These are phyloP conservation scores for Aureobasidium vineae DNA, from an alignment of 2,329 filamentous ascomycete genomes.

Conservation along the genomic window DNA sequence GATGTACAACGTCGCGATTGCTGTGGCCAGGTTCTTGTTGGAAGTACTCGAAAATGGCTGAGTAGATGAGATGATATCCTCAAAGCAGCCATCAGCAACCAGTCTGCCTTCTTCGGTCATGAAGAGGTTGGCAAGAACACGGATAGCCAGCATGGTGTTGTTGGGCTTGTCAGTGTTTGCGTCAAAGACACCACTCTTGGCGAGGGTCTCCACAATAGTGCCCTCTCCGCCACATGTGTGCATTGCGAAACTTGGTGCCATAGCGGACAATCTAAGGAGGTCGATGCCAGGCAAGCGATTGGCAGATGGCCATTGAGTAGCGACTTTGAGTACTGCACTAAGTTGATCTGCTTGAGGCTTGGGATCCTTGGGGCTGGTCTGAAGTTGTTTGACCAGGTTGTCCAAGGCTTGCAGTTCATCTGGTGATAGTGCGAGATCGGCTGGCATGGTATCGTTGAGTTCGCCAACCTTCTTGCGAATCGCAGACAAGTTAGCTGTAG, in stretches of 20 bases:
- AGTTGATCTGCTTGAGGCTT: slow-evolving; percentile 46
- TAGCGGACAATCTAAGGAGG: slow-evolving; percentile 77
- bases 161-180: slow-evolving; percentile 62
- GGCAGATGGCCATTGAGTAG: slow-evolving; percentile 74
- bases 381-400: slow-evolving; percentile 62
- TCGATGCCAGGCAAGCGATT: slow-evolving; percentile 83
- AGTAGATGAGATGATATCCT: slow-evolving; percentile 62
- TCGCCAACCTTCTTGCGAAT: slow-evolving; percentile 75
- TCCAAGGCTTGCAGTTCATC: slow-evolving; percentile 64
- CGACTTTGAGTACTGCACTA: slow-evolving; percentile 61
- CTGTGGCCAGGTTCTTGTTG: slow-evolving; percentile 69
- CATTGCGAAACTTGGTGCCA: slow-evolving; percentile 63
- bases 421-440: slow-evolving; percentile 17
- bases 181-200: slow-evolving; percentile 58
- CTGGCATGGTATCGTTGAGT: slow-evolving; percentile 55
- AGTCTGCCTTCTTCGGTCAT: slow-evolving; percentile 67
- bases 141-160: slow-evolving; percentile 81
- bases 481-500: slow-evolving; percentile 65
- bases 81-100: slow-evolving; percentile 56
- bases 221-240: slow-evolving; percentile 54
- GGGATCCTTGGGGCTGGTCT: slow-evolving; percentile 49
- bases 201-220: slow-evolving; percentile 62
- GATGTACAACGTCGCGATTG: slow-evolving; percentile 75
- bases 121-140: slow-evolving; percentile 82
- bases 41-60: slow-evolving; percentile 59